A percentile compares a stretch with the other conserved stretches of the same genome.
Evolutionary conservation across 2,329 filamentous ascomycete genomes (phyloP).

Genomic region (Aspergillus luchuensis): DNA sequence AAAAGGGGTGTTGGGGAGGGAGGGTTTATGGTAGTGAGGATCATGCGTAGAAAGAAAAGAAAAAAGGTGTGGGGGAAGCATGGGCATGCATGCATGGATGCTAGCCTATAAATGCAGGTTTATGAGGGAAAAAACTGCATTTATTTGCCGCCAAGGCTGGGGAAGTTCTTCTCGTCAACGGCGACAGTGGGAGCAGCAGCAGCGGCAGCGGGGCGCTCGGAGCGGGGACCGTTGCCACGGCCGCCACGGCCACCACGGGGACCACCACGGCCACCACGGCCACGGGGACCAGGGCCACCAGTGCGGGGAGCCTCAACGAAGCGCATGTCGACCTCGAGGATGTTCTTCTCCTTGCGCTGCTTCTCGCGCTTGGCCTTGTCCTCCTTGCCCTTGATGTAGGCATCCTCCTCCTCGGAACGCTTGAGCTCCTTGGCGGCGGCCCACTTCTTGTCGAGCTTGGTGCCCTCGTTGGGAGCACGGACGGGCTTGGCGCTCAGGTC

Average conservation of each 20-base stretch:
- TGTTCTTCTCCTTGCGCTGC: slow-evolving; percentile 88
- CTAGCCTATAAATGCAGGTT: too few species aligned
- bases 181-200: slow-evolving; percentile 35
- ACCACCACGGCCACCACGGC: slow-evolving; percentile 30
- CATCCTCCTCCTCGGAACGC: slow-evolving; percentile 64
- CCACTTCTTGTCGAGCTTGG: slow-evolving; percentile 89
- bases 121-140: background rate
- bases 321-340: slow-evolving; percentile 84
- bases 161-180: slow-evolving; percentile 52
- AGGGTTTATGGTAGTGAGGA: too few species aligned
- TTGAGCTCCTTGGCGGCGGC: slow-evolving; percentile 71
- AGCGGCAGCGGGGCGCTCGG: slow-evolving; percentile 26
- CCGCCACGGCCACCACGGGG: slow-evolving; percentile 20
- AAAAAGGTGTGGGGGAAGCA: background rate
- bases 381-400: slow-evolving; percentile 70
- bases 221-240: slow-evolving; percentile 29
- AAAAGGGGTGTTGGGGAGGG: background rate
- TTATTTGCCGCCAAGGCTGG: slow-evolving; percentile 46
- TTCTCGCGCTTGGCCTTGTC: slow-evolving; percentile 82
- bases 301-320: slow-evolving; percentile 65
- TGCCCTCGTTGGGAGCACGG: slow-evolving; percentile 91
- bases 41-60: background rate
- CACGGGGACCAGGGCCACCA: slow-evolving; percentile 40
- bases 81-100: background rate
- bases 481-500: slow-evolving; percentile 66